Evolutionary conservation across 176 grass and related monocot species (phyloP), one percentile per base, ranked within the genome.

Genomic region (Panicum miliaceum): DNA sequence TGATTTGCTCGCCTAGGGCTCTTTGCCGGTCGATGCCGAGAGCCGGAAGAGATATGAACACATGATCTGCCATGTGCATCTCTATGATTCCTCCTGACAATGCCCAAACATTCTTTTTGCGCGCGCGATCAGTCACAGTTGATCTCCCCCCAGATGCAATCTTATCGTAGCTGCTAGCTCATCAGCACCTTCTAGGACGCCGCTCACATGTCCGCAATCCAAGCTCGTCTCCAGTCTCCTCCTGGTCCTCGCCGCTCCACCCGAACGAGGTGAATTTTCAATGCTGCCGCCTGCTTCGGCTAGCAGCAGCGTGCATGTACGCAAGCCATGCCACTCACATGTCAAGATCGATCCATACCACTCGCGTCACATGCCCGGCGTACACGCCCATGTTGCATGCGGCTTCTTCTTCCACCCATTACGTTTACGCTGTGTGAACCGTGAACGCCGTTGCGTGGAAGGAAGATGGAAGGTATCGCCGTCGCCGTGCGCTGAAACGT

Each of bases 41-140:
- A 90, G 25, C 16, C n/a, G 23, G 71, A 14, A 57, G 58, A 60
- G 75, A 90, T 60, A 73, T 69, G 84, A 68, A 79, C 15, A 68
- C 18, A 43, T 42, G 84, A 87, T 90, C 41, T 50, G 37, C 72
- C 84, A 90, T 90, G 80, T 90, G 84, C 73, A 5, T 82, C 52
- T 75, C 80, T 80, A 84, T 80, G 80, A 87, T 90, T 83, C 80
- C 61, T 87, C 42, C 75, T 73, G 80, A 80, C 60, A 79, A 66
- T 41, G 59, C 73, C 52, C 80, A 84, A 62, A 90, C 84, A 90
- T 84, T 90, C 89, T 87, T 90, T 90, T 79, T 87, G 68, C 84
- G 60, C 25, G 41, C 67, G 80, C 29, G 40, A 78, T 62, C 77
- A 66, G 47, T 56, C 32, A 2, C 29, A 26, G 64, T 9, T 26